Evolutionary conservation across 331 rosid genomes (phyloP).

Genomic region (Quercus tomentella): DNA sequence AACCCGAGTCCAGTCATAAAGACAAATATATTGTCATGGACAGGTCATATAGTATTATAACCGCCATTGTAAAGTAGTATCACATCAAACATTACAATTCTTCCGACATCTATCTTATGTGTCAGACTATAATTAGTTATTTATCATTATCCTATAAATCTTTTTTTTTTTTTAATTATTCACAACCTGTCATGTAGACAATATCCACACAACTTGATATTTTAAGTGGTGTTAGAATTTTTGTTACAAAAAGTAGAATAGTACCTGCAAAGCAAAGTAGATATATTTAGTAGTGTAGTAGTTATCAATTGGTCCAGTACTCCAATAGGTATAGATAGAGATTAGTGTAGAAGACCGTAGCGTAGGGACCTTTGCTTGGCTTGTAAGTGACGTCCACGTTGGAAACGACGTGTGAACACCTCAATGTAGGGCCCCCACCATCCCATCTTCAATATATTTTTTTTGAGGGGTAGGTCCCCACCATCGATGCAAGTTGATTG

Average conservation of each 20-base stretch:
- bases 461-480: not conserved
- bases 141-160: fast-evolving
- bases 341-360: not conserved
- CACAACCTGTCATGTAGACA: fast-evolving
- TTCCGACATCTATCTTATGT: fast-evolving
- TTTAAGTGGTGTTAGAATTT: no score
- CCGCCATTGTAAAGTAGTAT: fast-evolving
- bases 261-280: no score
- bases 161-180: fast-evolving
- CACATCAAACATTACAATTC: no score
- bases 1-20: not conserved
- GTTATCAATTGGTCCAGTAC: no score
- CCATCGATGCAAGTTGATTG: not conserved
- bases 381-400: conserved; percentile 54
- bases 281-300: no score
- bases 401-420: conserved; percentile 36
- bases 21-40: not conserved
- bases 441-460: no score
- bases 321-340: no score
- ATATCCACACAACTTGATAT: no score
- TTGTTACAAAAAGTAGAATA: no score
- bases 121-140: fast-evolving
- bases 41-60: not conserved
- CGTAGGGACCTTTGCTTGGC: not conserved
- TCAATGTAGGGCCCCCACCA: conserved; percentile 9